phyloP scores from a whole-genome alignment of 1,284 basidiomycete genomes.

The Cryptococcus amylolentus region DNA sequence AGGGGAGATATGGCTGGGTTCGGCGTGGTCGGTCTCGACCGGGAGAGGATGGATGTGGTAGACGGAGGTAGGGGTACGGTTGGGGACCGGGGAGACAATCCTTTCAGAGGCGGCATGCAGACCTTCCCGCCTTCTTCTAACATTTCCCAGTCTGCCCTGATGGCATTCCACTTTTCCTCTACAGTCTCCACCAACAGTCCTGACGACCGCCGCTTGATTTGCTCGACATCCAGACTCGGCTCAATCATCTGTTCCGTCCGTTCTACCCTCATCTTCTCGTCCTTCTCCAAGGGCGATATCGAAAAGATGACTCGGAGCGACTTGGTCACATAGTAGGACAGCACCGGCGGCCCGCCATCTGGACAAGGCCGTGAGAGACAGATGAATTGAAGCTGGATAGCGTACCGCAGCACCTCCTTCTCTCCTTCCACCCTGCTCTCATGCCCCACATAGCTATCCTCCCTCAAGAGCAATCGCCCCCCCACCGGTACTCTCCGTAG shows the following conservation, averaged over 20 bases:
- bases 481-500: constrained; percentile 45
- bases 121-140: background rate
- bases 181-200: constrained; percentile 18
- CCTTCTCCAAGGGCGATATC: constrained; percentile 18
- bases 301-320: constrained; percentile 44
- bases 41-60: background rate
- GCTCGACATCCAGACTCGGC: constrained; percentile 12
- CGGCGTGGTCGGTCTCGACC: background rate
- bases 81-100: background rate
- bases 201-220: constrained; percentile 12
- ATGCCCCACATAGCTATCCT: constrained; percentile 35
- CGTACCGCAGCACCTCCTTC: constrained; percentile 46
- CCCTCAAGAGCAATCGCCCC: constrained; percentile 41
- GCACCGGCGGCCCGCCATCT: constrained; percentile 9
- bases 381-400: constrained; percentile 51
- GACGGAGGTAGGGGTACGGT: background rate
- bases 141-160: background rate
- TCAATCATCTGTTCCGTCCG: constrained; percentile 42
- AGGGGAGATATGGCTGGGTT: background rate
- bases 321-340: constrained; percentile 41
- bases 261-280: constrained; percentile 30
- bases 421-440: background rate
- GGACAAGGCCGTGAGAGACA: constrained; percentile 18
- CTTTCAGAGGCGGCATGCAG: background rate
- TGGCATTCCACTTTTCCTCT: background rate